Evolutionary conservation across 257 asterid genomes (phyloP).

Genomic region (Craterostigma plantagineum): DNA sequence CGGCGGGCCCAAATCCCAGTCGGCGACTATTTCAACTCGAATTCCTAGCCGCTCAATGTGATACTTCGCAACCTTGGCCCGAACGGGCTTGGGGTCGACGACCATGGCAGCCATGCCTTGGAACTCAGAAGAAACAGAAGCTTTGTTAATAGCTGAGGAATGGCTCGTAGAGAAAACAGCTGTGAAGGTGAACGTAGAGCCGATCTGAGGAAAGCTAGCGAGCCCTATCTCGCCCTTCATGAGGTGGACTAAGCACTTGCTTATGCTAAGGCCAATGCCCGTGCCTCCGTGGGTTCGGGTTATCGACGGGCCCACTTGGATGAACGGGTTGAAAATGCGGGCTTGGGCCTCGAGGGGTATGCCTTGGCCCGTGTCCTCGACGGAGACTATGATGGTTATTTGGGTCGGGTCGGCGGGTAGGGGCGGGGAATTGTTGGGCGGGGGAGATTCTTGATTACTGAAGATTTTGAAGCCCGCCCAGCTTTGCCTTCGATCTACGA

Average conservation of each 20-base stretch:
- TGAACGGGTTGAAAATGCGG: constrained; percentile 72
- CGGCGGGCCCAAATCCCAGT: constrained; percentile 18
- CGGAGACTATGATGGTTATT: constrained; percentile 57
- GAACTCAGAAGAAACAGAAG: constrained; percentile 33
- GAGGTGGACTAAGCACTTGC: constrained; percentile 89
- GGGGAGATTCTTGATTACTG: too few species aligned
- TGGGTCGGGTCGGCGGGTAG: constrained; percentile 19
- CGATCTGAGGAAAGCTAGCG: constrained; percentile 51
- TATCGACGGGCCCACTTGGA: constrained; percentile 94
- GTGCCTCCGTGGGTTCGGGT: constrained; percentile 85
- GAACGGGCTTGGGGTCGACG: constrained; percentile 59
- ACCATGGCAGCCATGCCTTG: constrained; percentile 58
- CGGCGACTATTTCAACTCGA: constrained; percentile 34
- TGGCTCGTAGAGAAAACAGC: constrained; percentile 38
- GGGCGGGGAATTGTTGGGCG: constrained; percentile 21
- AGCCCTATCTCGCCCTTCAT: constrained; percentile 94
- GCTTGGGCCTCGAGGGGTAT: constrained; percentile 68
- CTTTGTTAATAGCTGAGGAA: constrained; percentile 15
- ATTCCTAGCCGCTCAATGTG: constrained; percentile 74
- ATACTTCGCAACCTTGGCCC: constrained; percentile 54
- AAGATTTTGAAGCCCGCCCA: constrained; percentile 44
- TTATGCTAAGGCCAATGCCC: constrained; percentile 89
- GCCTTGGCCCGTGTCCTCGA: constrained; percentile 93
- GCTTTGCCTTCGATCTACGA: constrained; percentile 55
- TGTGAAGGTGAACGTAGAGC: constrained; percentile 84